A percentile compares a stretch with the other conserved stretches of the same genome.
Conservation (phyloP, 192 early-diverging fungal species). For the Backusella liffmaniae region DNA sequence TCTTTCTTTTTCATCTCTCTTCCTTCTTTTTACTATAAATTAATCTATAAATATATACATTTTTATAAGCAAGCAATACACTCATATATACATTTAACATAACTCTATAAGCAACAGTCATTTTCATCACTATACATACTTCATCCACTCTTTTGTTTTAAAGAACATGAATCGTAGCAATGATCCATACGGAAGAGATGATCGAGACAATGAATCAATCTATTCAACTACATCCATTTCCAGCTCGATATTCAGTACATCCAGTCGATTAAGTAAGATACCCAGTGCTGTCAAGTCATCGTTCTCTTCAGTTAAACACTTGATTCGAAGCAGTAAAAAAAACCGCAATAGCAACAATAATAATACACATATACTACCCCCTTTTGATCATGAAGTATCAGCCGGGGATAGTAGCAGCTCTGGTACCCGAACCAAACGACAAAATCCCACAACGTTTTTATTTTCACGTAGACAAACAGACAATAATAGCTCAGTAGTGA, state of each 20-base stretch:
- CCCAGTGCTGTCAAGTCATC: constrained; percentile 30
- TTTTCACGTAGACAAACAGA: constrained; percentile 10
- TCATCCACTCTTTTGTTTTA: too few relatives aligned
- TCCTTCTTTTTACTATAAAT: background rate
- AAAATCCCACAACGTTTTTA: background rate
- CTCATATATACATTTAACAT: background rate
- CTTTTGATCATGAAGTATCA: background rate
- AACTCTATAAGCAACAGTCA: too few relatives aligned
- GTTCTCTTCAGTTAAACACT: constrained; percentile 28
- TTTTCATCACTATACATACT: background rate
- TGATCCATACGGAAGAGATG: background rate
- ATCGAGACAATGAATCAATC: constrained; percentile 31
- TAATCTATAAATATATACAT: background rate
- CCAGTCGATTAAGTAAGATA: constrained; percentile 25
- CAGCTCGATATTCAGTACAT: constrained; percentile 35
- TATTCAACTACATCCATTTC: constrained; percentile 30
- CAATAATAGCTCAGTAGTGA: background rate
- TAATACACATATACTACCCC: background rate
- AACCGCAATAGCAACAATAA: background rate
- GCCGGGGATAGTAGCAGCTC: background rate
- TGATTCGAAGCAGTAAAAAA: constrained; percentile 14
- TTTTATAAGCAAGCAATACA: background rate
- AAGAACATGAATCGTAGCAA: background rate
- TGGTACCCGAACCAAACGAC: background rate
- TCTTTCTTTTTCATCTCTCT: background rate